Evolutionary conservation across 805 yeast species (phyloP).

Genomic region (Nakazawaea ambrosiae): DNA sequence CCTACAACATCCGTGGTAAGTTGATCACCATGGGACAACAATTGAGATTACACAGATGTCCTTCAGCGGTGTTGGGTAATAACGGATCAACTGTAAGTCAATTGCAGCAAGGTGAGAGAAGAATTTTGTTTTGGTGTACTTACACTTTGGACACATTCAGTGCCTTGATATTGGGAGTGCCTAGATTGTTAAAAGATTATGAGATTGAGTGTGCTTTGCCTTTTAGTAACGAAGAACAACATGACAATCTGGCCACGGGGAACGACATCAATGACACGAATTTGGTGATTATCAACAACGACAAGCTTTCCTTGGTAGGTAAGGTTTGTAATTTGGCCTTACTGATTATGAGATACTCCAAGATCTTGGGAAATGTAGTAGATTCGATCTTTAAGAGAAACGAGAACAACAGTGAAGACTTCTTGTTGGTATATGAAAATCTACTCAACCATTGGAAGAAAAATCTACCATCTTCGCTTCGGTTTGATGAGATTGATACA

Average conservation of each 20-base stretch:
- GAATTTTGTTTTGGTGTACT: constrained; percentile 79
- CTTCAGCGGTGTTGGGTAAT: constrained; percentile 69
- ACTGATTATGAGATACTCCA: constrained; percentile 60
- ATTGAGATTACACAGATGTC: constrained; percentile 77
- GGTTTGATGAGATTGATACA: constrained; percentile 56
- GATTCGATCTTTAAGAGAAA: constrained; percentile 65
- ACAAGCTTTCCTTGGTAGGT: constrained; percentile 57
- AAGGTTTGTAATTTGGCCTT: constrained; percentile 60
- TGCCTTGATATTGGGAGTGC: constrained; percentile 74
- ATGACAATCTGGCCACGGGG: constrained; percentile 16
- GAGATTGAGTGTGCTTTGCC: constrained; percentile 88
- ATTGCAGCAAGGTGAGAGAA: constrained; percentile 74
- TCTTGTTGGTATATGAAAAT: constrained; percentile 41
- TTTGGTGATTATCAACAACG: constrained; percentile 52
- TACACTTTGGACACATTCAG: constrained; percentile 72
- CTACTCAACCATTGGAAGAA: constrained; percentile 74
- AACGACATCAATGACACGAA: constrained; percentile 36
- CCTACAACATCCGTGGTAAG: constrained; percentile 71
- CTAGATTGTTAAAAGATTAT: constrained; percentile 69
- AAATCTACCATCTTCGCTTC: constrained; percentile 53
- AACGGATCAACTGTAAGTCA: constrained; percentile 58
- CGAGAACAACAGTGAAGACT: constrained; percentile 23
- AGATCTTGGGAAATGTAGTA: constrained; percentile 65
- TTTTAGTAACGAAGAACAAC: constrained; percentile 37
- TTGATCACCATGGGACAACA: constrained; percentile 82